Evolutionary conservation across 176 grass and related monocot genomes (phyloP).

Genomic region (Ensete glaucum): DNA sequence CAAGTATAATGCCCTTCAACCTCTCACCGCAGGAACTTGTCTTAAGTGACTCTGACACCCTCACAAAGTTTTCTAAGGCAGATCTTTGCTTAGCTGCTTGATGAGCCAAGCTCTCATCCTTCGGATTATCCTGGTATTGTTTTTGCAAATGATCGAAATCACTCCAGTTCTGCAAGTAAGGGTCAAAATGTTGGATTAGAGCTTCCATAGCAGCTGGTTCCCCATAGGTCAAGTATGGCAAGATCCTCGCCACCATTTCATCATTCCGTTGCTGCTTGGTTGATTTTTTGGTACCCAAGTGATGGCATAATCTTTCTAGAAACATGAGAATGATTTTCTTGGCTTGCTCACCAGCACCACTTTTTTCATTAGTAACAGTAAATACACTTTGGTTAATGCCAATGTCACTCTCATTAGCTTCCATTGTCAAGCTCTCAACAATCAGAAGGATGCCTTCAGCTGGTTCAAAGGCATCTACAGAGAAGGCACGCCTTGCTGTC

Average conservation of each 20-base stretch:
- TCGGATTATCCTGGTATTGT: constrained; percentile 61
- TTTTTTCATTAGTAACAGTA: constrained; percentile 63
- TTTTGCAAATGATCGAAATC: constrained; percentile 72
- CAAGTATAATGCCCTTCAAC: constrained; percentile 92
- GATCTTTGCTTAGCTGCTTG: constrained; percentile 58
- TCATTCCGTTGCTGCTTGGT: constrained; percentile 95
- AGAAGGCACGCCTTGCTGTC: constrained; percentile 80
- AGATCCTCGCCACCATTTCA: constrained; percentile 97
- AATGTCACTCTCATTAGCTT: constrained; percentile 94
- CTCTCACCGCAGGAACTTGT: constrained; percentile 91
- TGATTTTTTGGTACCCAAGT: constrained; percentile 68
- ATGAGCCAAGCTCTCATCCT: constrained; percentile 62
- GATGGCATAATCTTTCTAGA: constrained; percentile 74
- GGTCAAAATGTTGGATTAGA: constrained; percentile 91
- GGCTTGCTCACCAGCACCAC: constrained; percentile 67
- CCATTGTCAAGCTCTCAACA: constrained; percentile 94
- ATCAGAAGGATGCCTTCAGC: constrained; percentile 96
- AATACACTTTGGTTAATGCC: constrained; percentile 82
- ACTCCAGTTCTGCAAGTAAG: constrained; percentile 73
- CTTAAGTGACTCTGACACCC: constrained; percentile 97
- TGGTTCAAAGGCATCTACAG: constrained; percentile 84
- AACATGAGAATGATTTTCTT: constrained; percentile 99
- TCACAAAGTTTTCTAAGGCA: constrained; percentile 84
- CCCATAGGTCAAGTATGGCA: constrained; percentile 95
- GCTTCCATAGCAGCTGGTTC: constrained; percentile 87